Base-by-base conservation (phyloP, 192 early-diverging fungal species). In the Globomyces pollinis-pini region DNA sequence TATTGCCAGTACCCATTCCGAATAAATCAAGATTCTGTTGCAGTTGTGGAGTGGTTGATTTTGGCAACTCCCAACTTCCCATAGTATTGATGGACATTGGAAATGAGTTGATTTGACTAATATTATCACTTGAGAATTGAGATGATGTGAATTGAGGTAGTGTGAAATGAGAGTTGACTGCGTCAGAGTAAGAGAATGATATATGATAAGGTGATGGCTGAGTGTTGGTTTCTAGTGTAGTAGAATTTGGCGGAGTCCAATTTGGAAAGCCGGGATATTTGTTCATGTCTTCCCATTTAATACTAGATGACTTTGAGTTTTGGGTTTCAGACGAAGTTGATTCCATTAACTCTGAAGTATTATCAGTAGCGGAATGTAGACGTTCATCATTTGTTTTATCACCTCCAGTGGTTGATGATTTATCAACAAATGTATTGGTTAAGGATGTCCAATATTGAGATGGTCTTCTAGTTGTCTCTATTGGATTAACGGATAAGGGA, bases 261-360 rank as follows among this genome's bases (percentile, higher is more conserved):
- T 20, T 47, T 23, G 44, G 44, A 47, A 47, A 47, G 7, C 44
- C 44, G 15, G 44, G 44, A 26, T 47, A 47, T 9, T 47, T 47
- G 28, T 47, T 47, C 4, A 26, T 28, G 28, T 47, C 44, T 8
- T 26, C 28, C 8, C 23, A 47, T 47, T 28, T 15, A 28, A 28
- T 47, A 15, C 23, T 28, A 26, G 44, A 47, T 1, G 44, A 47
- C 15, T 47, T 47, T 8, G 44, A 47, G n/a, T n/a, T n/a, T 26
- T 47, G 23, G 44, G 23, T 47, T 47, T 47, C 44, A 21, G 44
- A 47, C 8, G 28, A 28, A 47, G 23, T 47, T 26, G 44, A 47
- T 47, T 26, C 44, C n/a, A n/a, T n/a, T 28, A 47, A 26, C 28
- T 47, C 44, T 8, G 44, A 47, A 28, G 28, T 12, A 26, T 21